Base-by-base conservation (phyloP, 2,329 filamentous ascomycete genomes). In the Fusarium domesticum region DNA sequence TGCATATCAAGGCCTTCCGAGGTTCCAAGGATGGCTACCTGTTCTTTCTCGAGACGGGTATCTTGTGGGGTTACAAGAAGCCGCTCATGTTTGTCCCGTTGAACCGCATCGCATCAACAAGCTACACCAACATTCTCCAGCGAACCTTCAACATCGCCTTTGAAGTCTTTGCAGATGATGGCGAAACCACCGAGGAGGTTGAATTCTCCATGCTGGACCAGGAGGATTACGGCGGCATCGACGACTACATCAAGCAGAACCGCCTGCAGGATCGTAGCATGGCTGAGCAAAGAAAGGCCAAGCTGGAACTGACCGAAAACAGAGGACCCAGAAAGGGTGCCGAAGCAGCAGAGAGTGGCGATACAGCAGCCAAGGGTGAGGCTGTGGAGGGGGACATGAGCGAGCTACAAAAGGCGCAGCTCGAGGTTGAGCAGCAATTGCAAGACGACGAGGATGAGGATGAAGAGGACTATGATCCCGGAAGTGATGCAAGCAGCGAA, bases 121-220 rank as follows among this genome's bases (percentile, higher is more conserved):
- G 80, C 57, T 86, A 84, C 61, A 84, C 81, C 5, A 84, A 71
- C 46, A 80, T 87, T 18, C 68, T 86, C 35, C 82, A 85, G 58
- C 74, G 83, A 17, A 87, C 83, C 0, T 86, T 87, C 56, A 86
- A 85, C 56, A 74, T 87, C 35, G 78, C 77, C 2, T 72, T 85
- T 1, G 82, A 85, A 58, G 71, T 83, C 5, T 78, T 78, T 39
- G 65, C 70, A 0, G 69, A 63, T 5, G 71, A 70, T 10, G 71
- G 67, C 14, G 74, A 75, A 31, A 64, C 62, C 11, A 78, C 71
- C 2, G 77, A 83, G 49, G 83, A 86, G 57, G 66, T 84, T 17
- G 83, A 86, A 60, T 86, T 86, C 51, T 73, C 72, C 30, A 86
- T 86, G 83, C 63, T 87, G 15, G 83, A 87, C 55, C 83, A 87